Evolutionary conservation across 73 alveolate genomes (phyloP), one percentile per base, ranked within the genome.

Genomic region (Tetrahymena thermophila): DNA sequence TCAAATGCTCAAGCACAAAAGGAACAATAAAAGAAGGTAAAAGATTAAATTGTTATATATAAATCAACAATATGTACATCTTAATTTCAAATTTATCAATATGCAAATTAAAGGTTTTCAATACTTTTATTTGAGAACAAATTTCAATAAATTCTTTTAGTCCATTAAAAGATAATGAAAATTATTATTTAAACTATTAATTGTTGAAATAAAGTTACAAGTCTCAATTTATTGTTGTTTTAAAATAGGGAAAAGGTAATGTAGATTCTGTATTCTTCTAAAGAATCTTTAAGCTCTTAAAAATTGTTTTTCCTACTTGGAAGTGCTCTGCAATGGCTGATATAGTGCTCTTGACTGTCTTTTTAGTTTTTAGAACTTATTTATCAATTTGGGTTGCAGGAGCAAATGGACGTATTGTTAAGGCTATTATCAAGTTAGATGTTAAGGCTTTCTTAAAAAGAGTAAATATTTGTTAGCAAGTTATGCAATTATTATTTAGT

Each of bases 371-470:
- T 43, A 98, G 99, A 85, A 98, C 99, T 16, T 96, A 96, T 95
- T 95, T 98, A 97, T 95, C 98, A 71, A 98, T 98, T 25, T 98
- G 97, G 96, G 97, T 97, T 10, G 99, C 99, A 55, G 96, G 97
- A 93, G 98, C 98, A 5, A 98, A 98, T 96, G 99, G 99, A 14
- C 94, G 95, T 57, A 95, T 98, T 34, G 99, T 98, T 35, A 96
- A 98, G 95, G 98, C 99, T 14, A 98, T 98, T 84, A 98, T 98
- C 34, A 93, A 94, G 57, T 50, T 93, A 40, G 97, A 98, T 94
- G 50, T 94, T 31, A 84, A 71, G 37, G 44, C 85, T n/a, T 96
- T 98, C 96, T 14, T 96, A 43, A 35, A 93, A 50, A 96, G 98
- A 57, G 97, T 96, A 85, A 34, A 43, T 94, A 15, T 40, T n/a